A percentile compares a stretch with the other conserved stretches of the same genome.
These are phyloP conservation scores for Ceratocystis colombiana DNA, from an alignment of 2,329 filamentous ascomycete genomes.

Conservation along the genomic window DNA sequence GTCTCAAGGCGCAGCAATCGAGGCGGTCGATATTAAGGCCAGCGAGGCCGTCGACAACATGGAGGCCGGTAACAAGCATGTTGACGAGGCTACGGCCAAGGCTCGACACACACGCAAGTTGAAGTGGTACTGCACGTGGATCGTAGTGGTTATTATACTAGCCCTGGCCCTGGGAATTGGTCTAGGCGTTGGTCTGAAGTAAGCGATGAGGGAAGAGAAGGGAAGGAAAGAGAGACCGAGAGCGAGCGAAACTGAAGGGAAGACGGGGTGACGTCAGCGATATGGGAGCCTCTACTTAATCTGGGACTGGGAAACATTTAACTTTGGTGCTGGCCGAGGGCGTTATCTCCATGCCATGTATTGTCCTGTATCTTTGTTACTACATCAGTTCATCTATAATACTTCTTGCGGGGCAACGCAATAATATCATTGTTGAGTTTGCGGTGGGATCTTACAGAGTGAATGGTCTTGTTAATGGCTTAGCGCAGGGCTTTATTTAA, in stretches of 20 bases:
- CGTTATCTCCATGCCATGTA: no score
- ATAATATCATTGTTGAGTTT: background rate
- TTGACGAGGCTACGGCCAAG: slow-evolving; percentile 57
- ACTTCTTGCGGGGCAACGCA: background rate
- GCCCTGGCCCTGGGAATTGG: slow-evolving; percentile 46
- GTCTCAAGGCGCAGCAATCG: slow-evolving; percentile 56
- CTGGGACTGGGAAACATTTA: background rate
- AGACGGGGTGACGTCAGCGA: background rate
- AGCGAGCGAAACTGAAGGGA: background rate
- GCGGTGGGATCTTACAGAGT: no score
- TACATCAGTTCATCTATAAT: no score
- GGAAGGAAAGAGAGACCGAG: background rate
- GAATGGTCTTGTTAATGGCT: background rate
- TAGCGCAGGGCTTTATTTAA: background rate
- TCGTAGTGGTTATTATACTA: slow-evolving; percentile 50
- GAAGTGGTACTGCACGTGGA: slow-evolving; percentile 63
- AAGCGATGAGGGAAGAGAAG: slow-evolving; percentile 1
- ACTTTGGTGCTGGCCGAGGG: no score
- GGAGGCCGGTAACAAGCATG: slow-evolving; percentile 45
- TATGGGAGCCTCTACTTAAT: background rate
- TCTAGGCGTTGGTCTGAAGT: slow-evolving; percentile 39
- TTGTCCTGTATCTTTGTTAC: no score
- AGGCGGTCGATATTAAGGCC: slow-evolving; percentile 54
- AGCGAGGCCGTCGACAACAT: slow-evolving; percentile 56
- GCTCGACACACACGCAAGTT: slow-evolving; percentile 59